A percentile compares a stretch with the other conserved stretches of the same genome.
Evolutionary conservation across 306 rosid genomes (phyloP).

Genomic region (Albizia julibrissin): DNA sequence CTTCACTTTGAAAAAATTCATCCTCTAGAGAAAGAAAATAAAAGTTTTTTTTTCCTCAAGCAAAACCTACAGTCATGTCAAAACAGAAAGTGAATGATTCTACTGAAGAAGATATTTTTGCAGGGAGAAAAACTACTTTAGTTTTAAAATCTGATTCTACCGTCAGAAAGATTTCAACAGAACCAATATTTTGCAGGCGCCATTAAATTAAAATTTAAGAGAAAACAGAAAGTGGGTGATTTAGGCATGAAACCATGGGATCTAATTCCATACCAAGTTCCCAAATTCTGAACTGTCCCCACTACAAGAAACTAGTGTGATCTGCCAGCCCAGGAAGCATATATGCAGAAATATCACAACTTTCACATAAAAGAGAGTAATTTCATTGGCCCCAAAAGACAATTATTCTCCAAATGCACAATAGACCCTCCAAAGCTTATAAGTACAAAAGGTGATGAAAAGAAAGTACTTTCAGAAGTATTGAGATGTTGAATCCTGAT

Average conservation of each 20-base stretch:
- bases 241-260: conserved; percentile 5
- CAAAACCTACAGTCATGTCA: conserved; percentile 38
- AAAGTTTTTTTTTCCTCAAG: neutral
- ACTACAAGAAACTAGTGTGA: conserved; percentile 37
- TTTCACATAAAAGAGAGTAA: conserved; percentile 7
- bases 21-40: conserved; percentile 29
- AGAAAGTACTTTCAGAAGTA: conserved; percentile 19
- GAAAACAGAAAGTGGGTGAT: neutral
- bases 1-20: conserved; percentile 81
- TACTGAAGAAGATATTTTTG: neutral
- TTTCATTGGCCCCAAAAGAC: neutral
- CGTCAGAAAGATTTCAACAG: neutral
- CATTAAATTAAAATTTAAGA: neutral
- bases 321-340: conserved; percentile 24
- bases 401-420: neutral
- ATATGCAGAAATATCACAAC: neutral
- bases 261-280: neutral
- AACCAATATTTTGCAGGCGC: neutral
- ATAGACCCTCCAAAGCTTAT: neutral
- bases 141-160: neutral
- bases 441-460: conserved; percentile 19
- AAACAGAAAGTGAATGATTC: conserved; percentile 13
- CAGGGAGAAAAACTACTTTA: neutral
- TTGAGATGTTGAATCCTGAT: neutral
- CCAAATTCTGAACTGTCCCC: conserved; percentile 23